phyloP scores from a whole-genome alignment of 2,329 filamentous ascomycete genomes.

The Penicillium brevicompactum region DNA sequence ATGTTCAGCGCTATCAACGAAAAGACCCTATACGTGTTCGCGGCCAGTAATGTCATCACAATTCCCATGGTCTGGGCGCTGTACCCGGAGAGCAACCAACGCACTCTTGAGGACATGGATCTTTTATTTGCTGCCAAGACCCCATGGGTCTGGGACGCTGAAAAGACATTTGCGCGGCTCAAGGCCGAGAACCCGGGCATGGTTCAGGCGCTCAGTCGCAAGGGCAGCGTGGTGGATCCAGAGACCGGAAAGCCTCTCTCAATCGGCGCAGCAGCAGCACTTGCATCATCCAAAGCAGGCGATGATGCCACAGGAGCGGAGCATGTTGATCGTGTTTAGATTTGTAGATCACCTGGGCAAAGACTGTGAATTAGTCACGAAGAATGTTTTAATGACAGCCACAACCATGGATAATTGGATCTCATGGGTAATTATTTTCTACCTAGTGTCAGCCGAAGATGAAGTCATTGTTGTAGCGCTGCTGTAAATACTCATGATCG shows the following conservation, averaged over 20 bases:
- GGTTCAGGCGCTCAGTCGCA: conserved; percentile 41
- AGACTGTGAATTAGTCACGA: conserved; percentile 1
- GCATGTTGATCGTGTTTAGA: conserved; percentile 21
- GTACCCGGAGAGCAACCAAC: conserved; percentile 73
- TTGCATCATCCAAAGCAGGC: conserved; percentile 3
- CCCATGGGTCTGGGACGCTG: conserved; percentile 72
- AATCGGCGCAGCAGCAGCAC: conserved; percentile 4
- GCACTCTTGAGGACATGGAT: conserved; percentile 76
- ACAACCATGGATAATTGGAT: background rate
- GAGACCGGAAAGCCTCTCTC: conserved; percentile 30
- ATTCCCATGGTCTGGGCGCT: conserved; percentile 73
- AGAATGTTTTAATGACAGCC: background rate
- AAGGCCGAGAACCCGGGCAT: conserved; percentile 62
- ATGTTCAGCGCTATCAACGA: conserved; percentile 67
- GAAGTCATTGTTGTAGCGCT: too few relatives aligned
- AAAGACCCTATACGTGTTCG: conserved; percentile 75
- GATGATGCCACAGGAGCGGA: conserved; percentile 12
- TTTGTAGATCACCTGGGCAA: background rate
- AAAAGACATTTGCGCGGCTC: conserved; percentile 63
- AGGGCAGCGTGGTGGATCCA: conserved; percentile 36
- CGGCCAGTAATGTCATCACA: conserved; percentile 64
- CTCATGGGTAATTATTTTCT: background rate
- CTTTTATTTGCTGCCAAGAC: conserved; percentile 68
- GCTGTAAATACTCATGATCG: too few relatives aligned
- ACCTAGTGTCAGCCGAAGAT: background rate